These are phyloP conservation scores for Ogataea pignaliae DNA, from an alignment of 805 yeast species.

Conservation along the genomic window DNA sequence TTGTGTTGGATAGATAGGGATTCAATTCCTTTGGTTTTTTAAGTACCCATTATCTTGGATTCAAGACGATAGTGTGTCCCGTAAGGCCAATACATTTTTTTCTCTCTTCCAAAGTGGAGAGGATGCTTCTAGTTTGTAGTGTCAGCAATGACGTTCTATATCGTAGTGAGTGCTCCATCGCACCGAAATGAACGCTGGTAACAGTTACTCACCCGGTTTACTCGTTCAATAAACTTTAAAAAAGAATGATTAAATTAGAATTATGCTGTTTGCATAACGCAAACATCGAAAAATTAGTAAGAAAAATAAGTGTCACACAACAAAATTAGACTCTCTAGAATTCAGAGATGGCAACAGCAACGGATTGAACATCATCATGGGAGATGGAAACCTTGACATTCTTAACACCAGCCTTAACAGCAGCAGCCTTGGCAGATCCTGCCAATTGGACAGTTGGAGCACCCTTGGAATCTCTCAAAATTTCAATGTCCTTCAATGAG, in stretches of 20 bases:
- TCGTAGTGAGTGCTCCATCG: too few species aligned
- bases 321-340: slow-evolving; percentile 26
- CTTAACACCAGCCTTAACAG: slow-evolving; percentile 63
- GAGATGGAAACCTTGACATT: slow-evolving; percentile 84
- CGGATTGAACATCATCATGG: slow-evolving; percentile 95
- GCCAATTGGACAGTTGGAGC: slow-evolving; percentile 77
- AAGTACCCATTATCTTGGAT: slow-evolving; percentile 24
- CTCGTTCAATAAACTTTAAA: not conserved
- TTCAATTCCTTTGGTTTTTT: slow-evolving; percentile 18
- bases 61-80: slow-evolving; percentile 28
- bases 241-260: not conserved
- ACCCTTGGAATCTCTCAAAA: slow-evolving; percentile 63
- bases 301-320: too few species aligned
- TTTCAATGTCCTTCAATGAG: slow-evolving; percentile 85
- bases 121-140: not conserved
- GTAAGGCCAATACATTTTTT: slow-evolving; percentile 30
- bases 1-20: slow-evolving; percentile 23
- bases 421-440: slow-evolving; percentile 76
- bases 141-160: not conserved
- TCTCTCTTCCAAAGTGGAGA: not conserved
- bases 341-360: slow-evolving; percentile 87
- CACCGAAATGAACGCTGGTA: too few species aligned
- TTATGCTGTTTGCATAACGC: too few species aligned
- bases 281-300: too few species aligned
- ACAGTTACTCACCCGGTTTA: too few species aligned